Conservation (phyloP, 1,139 yeast genomes). For the Hemisphaericaspora subhashii region DNA sequence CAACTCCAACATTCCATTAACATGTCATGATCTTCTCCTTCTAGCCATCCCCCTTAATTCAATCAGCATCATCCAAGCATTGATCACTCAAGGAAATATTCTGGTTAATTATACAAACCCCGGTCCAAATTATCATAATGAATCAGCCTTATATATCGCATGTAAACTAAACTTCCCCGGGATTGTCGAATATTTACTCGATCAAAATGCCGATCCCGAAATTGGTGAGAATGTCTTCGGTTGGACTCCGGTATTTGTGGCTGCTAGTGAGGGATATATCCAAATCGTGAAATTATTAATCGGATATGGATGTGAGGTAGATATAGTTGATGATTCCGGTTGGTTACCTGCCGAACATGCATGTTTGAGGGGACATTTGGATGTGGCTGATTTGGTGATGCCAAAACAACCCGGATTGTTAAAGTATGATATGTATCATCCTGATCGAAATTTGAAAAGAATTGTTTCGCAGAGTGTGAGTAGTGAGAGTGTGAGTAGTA, state of each 20-base stretch:
- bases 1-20: slow-evolving; percentile 34
- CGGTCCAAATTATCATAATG: slow-evolving; percentile 51
- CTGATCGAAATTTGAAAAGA: slow-evolving; percentile 37
- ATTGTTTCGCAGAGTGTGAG: slow-evolving; percentile 20
- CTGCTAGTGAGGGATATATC: slow-evolving; percentile 81
- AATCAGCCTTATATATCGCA: slow-evolving; percentile 82
- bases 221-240: slow-evolving; percentile 78
- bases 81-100: slow-evolving; percentile 59
- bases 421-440: slow-evolving; percentile 40
- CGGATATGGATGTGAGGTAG: slow-evolving; percentile 52
- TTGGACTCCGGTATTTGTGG: slow-evolving; percentile 93
- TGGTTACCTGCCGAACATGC: slow-evolving; percentile 99
- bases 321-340: slow-evolving; percentile 77
- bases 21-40: slow-evolving; percentile 55
- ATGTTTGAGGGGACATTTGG: slow-evolving; percentile 81
- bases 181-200: slow-evolving; percentile 57
- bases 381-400: slow-evolving; percentile 59
- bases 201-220: slow-evolving; percentile 65
- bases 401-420: slow-evolving; percentile 42
- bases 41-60: slow-evolving; percentile 74
- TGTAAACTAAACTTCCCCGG: slow-evolving; percentile 59
- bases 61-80: slow-evolving; percentile 52
- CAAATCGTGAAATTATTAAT: slow-evolving; percentile 59
- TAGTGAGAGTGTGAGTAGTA: slow-evolving; percentile 23
- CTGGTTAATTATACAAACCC: slow-evolving; percentile 63